These are phyloP conservation scores for Halophytophthora batemanensis DNA, from an alignment of 352 stramenopile genomes.

Conservation along the genomic window DNA sequence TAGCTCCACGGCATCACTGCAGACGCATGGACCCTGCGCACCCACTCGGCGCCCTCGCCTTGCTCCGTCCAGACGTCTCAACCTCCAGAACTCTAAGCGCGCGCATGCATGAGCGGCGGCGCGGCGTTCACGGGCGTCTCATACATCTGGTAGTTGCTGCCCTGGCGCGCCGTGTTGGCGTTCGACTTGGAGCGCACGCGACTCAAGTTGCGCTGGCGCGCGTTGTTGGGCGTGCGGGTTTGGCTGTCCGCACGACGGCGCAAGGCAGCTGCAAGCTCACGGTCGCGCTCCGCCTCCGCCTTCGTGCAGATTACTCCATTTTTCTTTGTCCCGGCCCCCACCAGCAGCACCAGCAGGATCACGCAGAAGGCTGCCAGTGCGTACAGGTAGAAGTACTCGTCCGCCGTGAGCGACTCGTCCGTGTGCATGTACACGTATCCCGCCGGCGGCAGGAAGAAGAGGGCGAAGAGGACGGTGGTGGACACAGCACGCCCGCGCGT, in stretches of 20 bases:
- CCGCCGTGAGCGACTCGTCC: conserved; percentile 20
- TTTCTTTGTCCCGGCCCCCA: conserved; percentile 46
- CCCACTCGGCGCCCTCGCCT: too few relatives aligned
- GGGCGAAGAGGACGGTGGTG: conserved; percentile 60
- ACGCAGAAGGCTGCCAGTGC: conserved; percentile 42
- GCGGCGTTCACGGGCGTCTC: conserved; percentile 50
- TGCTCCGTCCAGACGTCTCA: too few relatives aligned
- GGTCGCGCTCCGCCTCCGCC: conserved; percentile 50
- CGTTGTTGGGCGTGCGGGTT: conserved; percentile 58
- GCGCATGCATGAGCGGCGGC: too few relatives aligned
- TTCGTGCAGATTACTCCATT: conserved; percentile 75
- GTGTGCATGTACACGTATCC: conserved; percentile 41
- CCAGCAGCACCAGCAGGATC: conserved; percentile 38
- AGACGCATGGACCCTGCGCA: too few relatives aligned
- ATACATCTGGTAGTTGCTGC: conserved; percentile 70
- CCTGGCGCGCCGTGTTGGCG: too few relatives aligned
- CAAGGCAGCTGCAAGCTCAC: conserved; percentile 40
- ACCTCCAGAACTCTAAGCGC: too few relatives aligned
- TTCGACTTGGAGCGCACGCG: conserved; percentile 62
- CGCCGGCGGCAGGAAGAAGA: conserved; percentile 71
- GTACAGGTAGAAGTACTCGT: conserved; percentile 65
- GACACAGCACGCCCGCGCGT: conserved; percentile 59
- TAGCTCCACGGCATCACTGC: too few relatives aligned
- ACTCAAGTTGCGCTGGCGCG: conserved; percentile 56
- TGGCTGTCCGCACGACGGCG: conserved; percentile 47